Evolutionary conservation across 805 yeast species (phyloP).

Genomic region (Suhomyces sp.): DNA sequence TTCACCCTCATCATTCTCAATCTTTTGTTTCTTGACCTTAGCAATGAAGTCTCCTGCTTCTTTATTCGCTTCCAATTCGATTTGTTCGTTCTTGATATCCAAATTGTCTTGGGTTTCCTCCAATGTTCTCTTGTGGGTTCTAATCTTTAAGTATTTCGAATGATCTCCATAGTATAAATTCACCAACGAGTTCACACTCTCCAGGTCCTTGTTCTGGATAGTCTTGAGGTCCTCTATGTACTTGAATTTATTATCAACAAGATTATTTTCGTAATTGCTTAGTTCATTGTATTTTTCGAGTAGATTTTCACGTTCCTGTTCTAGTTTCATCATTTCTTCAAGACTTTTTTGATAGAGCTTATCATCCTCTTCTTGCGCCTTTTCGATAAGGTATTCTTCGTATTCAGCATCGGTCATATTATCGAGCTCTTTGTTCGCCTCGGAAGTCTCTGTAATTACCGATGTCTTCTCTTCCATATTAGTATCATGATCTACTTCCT

Average conservation of each 20-base stretch:
- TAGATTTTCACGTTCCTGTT: conserved; percentile 20
- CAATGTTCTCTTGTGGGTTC: conserved; percentile 33
- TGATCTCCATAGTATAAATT: conserved; percentile 41
- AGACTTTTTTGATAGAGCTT: conserved; percentile 17
- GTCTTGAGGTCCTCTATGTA: conserved; percentile 33
- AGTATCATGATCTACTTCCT: conserved; percentile 7
- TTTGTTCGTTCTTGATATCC: conserved; percentile 38
- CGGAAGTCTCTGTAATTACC: not conserved
- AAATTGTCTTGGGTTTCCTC: conserved; percentile 46
- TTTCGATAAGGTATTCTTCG: conserved; percentile 19
- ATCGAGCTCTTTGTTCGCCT: not conserved
- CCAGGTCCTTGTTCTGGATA: conserved; percentile 22
- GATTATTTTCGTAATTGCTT: conserved; percentile 33
- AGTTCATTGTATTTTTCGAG: conserved; percentile 21
- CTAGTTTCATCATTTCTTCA: conserved; percentile 13
- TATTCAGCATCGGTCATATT: conserved; percentile 19
- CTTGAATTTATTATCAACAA: conserved; percentile 38
- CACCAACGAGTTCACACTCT: not conserved
- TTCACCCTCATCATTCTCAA: not conserved
- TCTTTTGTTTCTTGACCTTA: conserved; percentile 9
- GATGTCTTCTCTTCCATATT: not conserved
- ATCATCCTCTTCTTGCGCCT: conserved; percentile 25
- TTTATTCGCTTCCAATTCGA: conserved; percentile 18
- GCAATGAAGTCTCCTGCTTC: conserved; percentile 15
- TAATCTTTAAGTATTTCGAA: conserved; percentile 40